Percentiles rank a stretch among this genome's conserved stretches.
Conservation (phyloP, 1,139 yeast species). For the Kluyveromyces marxianus region DNA sequence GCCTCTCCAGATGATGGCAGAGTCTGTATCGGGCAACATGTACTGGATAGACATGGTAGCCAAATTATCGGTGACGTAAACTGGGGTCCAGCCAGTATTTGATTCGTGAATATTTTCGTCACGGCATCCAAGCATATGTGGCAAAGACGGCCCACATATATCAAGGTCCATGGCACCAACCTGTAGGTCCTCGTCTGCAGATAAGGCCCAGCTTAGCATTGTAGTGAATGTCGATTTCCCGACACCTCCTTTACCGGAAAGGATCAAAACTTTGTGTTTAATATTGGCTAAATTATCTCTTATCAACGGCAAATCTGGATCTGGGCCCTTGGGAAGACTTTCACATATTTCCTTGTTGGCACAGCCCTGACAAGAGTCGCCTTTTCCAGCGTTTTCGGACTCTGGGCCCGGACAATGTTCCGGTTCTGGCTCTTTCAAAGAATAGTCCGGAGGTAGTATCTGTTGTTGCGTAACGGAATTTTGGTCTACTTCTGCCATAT, state of each 20-base stretch:
- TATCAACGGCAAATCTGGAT: constrained; percentile 84
- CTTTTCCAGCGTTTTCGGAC: constrained; percentile 85
- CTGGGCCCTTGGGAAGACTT: constrained; percentile 87
- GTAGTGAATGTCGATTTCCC: constrained; percentile 95
- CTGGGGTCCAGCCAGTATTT: constrained; percentile 93
- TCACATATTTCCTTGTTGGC: constrained; percentile 90
- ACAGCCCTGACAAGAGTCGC: constrained; percentile 91
- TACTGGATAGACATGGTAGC: constrained; percentile 95
- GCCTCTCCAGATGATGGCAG: constrained; percentile 97
- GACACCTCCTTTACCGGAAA: constrained; percentile 97
- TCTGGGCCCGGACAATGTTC: constrained; percentile 99
- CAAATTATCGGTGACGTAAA: constrained; percentile 87
- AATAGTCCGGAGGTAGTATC: constrained; percentile 24
- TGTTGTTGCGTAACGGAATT: constrained; percentile 6
- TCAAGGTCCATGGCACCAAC: constrained; percentile 97
- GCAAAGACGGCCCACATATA: constrained; percentile 96
- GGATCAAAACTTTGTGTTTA: constrained; percentile 74
- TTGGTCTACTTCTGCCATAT: constrained; percentile 15
- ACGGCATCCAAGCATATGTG: constrained; percentile 88
- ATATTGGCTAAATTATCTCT: constrained; percentile 59
- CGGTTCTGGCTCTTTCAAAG: constrained; percentile 52
- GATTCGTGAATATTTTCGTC: constrained; percentile 85
- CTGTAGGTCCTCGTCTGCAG: constrained; percentile 79
- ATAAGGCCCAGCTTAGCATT: constrained; percentile 92
- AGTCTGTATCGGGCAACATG: constrained; percentile 88